Evolutionary conservation across 202 grass and related monocot species (phyloP), one percentile per base, ranked within the genome.

Genomic region (Musa balbisiana): DNA sequence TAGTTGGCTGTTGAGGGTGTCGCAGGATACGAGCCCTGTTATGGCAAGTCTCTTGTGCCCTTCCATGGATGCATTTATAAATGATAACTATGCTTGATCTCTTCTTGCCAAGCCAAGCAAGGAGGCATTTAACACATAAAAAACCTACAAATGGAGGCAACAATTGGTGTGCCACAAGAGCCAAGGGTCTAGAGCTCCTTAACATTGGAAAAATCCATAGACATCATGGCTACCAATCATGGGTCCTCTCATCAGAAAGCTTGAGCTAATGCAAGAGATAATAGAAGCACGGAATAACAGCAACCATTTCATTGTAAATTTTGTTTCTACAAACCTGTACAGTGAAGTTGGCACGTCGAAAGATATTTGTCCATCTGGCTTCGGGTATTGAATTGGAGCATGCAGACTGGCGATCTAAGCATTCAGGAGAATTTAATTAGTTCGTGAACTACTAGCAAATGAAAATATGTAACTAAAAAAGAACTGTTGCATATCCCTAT

Each of bases 301-400:
- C 33, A 43, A 8, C 33, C 33, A 43, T 43, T 43, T 0, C 33
- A 15, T 19, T 4, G 3, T n/a, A 58, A 19, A 13, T 27, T 25
- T 3, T 12, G 49, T n/a, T 50, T n/a, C 15, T 9, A 49, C 27
- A 69, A 74, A 97, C 94, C 88, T 93, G 67, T 93, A 97, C 73
- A 97, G 82, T 69, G 93, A 93, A 71, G 90, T 86, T 73, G 88
- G 86, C 51, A 97, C 88, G n/a, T 97, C 90, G 67, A 93, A 97
- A 54, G 88, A 93, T 80, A 93, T 79, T 26, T 83, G 84, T 23
- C 90, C 94, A 86, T 97, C 90, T 51, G 88, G 88, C 64, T 89
- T 97, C 73, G 88, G 88, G 83, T 97, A 97, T 0, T 82, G 76
- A 62, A 91, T 93, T 52, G 79, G 86, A 8, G 79, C 64, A 53